Percentiles rank a stretch among this genome's conserved stretches.
phyloP scores from a whole-genome alignment of 148 eudicot species.

The Chenopodium formosanum region DNA sequence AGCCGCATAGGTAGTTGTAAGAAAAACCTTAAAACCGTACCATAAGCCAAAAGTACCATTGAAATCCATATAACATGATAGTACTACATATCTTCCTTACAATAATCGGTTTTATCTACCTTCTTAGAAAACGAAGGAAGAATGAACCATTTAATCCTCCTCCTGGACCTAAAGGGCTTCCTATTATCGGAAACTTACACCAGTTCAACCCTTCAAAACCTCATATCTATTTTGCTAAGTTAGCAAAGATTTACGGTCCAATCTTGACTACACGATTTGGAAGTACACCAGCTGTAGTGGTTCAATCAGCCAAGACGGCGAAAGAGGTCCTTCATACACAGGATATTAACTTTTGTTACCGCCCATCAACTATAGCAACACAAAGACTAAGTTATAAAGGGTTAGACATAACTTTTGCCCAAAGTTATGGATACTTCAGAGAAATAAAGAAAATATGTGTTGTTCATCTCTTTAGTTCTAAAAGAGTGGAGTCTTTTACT shows the following conservation, averaged over 20 bases:
- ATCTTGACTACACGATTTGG: slow-evolving; percentile 23
- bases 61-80: too few species aligned
- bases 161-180: slow-evolving; percentile 24
- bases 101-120: too few species aligned
- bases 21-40: too few species aligned
- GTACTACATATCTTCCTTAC: too few species aligned
- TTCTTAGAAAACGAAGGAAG: too few species aligned
- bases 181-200: slow-evolving; percentile 31
- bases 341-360: slow-evolving; percentile 25
- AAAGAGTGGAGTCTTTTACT: slow-evolving; percentile 1
- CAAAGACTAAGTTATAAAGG: slow-evolving; percentile 18
- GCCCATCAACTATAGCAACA: slow-evolving; percentile 12
- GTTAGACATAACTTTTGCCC: slow-evolving; percentile 2
- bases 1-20: too few species aligned
- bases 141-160: slow-evolving; percentile 9
- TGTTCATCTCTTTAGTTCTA: not conserved
- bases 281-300: slow-evolving; percentile 3
- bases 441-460: slow-evolving; percentile 5
- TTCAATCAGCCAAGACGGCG: slow-evolving; percentile 24
- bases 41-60: too few species aligned
- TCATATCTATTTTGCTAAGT: slow-evolving; percentile 3
- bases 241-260: slow-evolving; percentile 29
- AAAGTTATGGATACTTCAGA: not conserved
- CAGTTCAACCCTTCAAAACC: slow-evolving; percentile 11
- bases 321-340: slow-evolving; percentile 30